These are phyloP conservation scores for Jacaranda mimosifolia DNA, from an alignment of 257 asterid genomes.

Conservation along the genomic window DNA sequence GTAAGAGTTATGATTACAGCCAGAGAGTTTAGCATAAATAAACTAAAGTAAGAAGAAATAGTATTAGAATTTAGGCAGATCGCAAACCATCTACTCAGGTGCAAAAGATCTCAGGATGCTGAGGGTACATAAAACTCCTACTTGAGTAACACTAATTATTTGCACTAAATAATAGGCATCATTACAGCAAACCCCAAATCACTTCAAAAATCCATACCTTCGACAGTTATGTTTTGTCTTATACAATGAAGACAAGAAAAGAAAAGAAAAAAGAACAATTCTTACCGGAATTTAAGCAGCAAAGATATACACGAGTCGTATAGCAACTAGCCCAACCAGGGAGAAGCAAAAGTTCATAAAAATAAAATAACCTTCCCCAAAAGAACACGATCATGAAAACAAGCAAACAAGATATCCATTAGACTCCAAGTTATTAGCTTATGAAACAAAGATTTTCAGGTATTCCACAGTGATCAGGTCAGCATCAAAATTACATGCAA, in stretches of 20 bases:
- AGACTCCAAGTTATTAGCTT: conserved; percentile 11
- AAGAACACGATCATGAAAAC: conserved; percentile 1
- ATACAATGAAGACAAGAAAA: conserved; percentile 10
- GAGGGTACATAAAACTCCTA: conserved; percentile 8
- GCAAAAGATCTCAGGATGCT: conserved; percentile 17
- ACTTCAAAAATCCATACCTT: background rate
- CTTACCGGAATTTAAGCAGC: background rate
- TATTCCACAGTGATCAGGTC: conserved; percentile 13
- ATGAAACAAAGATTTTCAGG: conserved; percentile 6
- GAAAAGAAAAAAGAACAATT: background rate
- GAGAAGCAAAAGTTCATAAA: background rate
- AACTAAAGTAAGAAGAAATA: conserved; percentile 20
- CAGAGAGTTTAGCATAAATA: background rate
- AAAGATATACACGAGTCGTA: background rate
- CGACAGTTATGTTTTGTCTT: background rate
- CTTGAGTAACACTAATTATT: background rate
- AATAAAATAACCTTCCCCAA: conserved; percentile 11
- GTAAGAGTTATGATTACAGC: conserved; percentile 23
- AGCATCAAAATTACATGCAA: conserved; percentile 2
- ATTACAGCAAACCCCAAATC: background rate
- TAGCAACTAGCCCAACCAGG: conserved; percentile 11
- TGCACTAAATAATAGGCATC: background rate
- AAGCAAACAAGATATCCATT: conserved; percentile 19
- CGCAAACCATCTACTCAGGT: conserved; percentile 13
- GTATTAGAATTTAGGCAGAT: conserved; percentile 8